Evolutionary conservation across 2,329 filamentous ascomycete genomes (phyloP).

Genomic region (Cadophora sp.): DNA sequence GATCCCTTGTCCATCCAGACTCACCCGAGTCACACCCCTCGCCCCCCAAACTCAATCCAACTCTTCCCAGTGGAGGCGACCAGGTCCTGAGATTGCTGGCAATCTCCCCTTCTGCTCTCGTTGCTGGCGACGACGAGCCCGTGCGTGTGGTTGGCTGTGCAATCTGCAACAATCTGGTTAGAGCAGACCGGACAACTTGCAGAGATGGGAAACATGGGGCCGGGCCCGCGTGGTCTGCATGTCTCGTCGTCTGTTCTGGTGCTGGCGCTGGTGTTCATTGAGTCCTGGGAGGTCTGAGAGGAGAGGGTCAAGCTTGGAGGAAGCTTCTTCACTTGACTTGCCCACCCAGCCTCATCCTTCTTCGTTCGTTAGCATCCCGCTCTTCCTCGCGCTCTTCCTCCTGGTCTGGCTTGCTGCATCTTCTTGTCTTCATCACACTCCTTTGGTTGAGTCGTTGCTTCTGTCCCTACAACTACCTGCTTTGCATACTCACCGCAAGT

Average conservation of each 20-base stretch:
- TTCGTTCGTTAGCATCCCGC: not conserved
- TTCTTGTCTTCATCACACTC: conserved; percentile 16
- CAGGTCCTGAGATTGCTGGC: conserved; percentile 22
- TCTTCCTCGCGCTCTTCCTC: not conserved
- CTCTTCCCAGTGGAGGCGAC: conserved; percentile 1
- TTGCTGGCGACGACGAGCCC: conserved; percentile 8
- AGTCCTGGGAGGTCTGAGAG: too few relatives aligned
- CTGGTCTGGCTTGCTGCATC: not conserved
- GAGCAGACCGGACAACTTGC: conserved; percentile 7
- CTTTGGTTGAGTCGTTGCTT: conserved; percentile 14
- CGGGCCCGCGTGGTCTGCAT: not conserved
- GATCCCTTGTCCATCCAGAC: conserved; percentile 1
- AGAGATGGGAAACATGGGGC: conserved; percentile 16
- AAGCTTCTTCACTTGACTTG: conserved; percentile 2
- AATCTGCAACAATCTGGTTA: conserved; percentile 2
- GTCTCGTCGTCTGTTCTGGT: not conserved
- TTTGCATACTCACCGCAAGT: conserved; percentile 21
- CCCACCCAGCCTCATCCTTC: conserved; percentile 2
- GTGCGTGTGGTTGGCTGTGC: conserved; percentile 14
- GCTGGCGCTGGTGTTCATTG: not conserved
- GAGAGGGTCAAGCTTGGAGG: conserved; percentile 4
- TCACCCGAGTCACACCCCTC: not conserved
- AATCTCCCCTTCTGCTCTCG: conserved; percentile 23
- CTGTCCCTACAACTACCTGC: not conserved
- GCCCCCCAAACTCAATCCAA: not conserved